Percentiles rank a stretch among this genome's conserved stretches.
Conservation (phyloP, 441 rosid species). For the Syzygium syzygioides region DNA sequence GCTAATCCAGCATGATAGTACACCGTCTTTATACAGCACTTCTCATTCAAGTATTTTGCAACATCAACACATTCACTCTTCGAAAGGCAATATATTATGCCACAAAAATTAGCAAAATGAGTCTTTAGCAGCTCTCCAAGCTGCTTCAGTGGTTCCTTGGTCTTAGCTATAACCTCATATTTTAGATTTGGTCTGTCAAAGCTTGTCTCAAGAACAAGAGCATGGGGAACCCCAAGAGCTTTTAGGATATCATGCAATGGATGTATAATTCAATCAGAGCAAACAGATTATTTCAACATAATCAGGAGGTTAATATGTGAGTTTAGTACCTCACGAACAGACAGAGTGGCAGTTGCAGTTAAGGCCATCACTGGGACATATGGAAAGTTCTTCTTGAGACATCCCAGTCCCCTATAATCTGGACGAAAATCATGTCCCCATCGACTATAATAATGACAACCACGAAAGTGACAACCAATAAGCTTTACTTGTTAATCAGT, state of each 20-base stretch:
- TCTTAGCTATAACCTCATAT: background rate
- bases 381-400: background rate
- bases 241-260: background rate
- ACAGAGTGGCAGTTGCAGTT: background rate
- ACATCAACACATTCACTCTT: background rate
- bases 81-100: background rate
- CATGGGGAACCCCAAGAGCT: background rate
- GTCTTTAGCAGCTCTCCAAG: background rate
- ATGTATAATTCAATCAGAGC: too few species aligned
- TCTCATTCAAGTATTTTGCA: background rate
- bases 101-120: background rate
- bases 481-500: background rate
- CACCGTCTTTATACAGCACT: accelerated
- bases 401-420: background rate
- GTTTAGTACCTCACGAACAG: accelerated
- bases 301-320: background rate
- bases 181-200: background rate
- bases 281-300: background rate
- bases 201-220: background rate
- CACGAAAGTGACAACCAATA: background rate
- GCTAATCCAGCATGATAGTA: background rate
- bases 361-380: background rate
- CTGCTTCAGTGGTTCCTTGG: background rate
- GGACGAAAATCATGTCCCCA: background rate
- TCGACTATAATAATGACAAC: background rate